Percentiles rank a stretch among this genome's conserved stretches.
Evolutionary conservation across 108 stramenopile species (phyloP).

Genomic region (Ochromonas danica): DNA sequence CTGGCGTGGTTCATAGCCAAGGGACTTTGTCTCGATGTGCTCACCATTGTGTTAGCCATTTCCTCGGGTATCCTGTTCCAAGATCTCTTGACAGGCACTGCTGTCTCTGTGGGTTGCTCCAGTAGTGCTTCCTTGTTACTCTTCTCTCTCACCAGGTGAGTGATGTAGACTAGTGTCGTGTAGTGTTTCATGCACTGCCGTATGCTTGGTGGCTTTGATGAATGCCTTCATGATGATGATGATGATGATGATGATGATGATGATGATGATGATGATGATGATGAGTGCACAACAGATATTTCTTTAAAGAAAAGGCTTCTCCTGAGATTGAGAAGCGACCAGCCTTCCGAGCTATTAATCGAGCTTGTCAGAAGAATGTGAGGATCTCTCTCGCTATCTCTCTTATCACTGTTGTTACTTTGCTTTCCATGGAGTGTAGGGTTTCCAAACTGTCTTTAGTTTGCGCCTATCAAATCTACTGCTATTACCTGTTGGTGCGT

Average conservation of each 20-base stretch:
- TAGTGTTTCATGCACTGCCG: slow-evolving; percentile 68
- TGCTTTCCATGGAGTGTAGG: too few species aligned
- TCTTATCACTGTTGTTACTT: too few species aligned
- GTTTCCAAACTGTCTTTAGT: slow-evolving; percentile 83
- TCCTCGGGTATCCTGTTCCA: slow-evolving; percentile 80
- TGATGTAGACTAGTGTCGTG: not conserved
- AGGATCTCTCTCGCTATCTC: too few species aligned
- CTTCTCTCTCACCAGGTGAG: not conserved
- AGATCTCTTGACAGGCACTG: slow-evolving; percentile 79
- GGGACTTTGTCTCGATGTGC: slow-evolving; percentile 74
- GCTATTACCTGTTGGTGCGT: slow-evolving; percentile 85
- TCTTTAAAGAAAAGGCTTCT: too few species aligned
- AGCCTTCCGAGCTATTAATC: slow-evolving; percentile 78
- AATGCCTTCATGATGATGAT: slow-evolving; percentile 66
- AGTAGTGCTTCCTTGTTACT: not conserved
- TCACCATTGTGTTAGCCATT: slow-evolving; percentile 74
- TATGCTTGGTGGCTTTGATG: slow-evolving; percentile 74
- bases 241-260: too few species aligned
- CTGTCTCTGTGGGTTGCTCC: slow-evolving; percentile 56
- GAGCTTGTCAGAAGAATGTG: slow-evolving; percentile 79
- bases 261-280: too few species aligned
- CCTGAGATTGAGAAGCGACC: slow-evolving; percentile 46
- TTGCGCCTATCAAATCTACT: slow-evolving; percentile 82
- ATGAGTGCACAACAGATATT: too few species aligned
- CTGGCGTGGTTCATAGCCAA: slow-evolving; percentile 74